Evolutionary conservation across 148 eudicot species (phyloP).

Genomic region (Arbutus unedo): DNA sequence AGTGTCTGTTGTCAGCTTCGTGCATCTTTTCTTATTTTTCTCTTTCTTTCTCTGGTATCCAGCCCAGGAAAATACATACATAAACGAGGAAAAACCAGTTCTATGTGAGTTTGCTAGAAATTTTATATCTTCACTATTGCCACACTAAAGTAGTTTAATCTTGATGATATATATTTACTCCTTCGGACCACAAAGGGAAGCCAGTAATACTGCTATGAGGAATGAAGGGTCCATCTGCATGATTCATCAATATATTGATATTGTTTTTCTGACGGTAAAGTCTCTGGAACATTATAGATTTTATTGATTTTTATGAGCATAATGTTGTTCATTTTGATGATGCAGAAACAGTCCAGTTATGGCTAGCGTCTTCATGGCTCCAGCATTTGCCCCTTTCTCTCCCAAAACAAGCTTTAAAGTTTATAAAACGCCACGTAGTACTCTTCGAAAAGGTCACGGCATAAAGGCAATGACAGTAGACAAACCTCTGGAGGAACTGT

Average conservation of each 20-base stretch:
- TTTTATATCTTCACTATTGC: neutral
- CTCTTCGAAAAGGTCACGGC: slow-evolving; percentile 8
- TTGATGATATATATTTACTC: neutral
- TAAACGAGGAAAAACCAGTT: neutral
- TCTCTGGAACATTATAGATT: neutral
- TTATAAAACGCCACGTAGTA: slow-evolving; percentile 7
- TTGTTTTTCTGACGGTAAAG: neutral
- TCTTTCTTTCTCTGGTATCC: neutral
- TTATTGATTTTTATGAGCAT: neutral
- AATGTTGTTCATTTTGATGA: neutral
- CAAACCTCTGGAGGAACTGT: slow-evolving; percentile 79
- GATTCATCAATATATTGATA: neutral
- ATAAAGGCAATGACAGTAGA: slow-evolving; percentile 55
- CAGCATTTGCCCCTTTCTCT: slow-evolving; percentile 38
- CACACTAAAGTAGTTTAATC: neutral
- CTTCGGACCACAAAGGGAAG: neutral
- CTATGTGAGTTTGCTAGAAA: neutral
- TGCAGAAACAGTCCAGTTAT: slow-evolving; percentile 27
- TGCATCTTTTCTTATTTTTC: neutral
- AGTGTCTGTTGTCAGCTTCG: neutral
- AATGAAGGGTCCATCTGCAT: neutral
- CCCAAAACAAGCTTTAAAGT: slow-evolving; percentile 22
- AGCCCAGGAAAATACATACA: neutral
- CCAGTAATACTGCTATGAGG: neutral
- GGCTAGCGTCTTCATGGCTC: slow-evolving; percentile 44